phyloP scores from a whole-genome alignment of 176 grass and related monocot species.

The Oryza brachyantha region DNA sequence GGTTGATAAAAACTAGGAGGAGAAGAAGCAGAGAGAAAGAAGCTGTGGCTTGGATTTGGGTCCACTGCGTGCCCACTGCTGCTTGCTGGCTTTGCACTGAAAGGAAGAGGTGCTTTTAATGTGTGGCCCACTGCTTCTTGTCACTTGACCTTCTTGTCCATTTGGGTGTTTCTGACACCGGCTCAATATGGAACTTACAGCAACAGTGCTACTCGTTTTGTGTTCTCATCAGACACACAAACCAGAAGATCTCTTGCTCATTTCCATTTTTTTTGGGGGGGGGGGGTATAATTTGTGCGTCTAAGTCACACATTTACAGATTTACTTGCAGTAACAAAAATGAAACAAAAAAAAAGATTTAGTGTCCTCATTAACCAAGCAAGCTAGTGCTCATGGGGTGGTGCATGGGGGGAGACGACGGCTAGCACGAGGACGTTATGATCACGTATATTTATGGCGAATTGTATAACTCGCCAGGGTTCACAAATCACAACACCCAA shows the following conservation, averaged over 20 bases:
- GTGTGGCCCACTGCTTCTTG: neutral
- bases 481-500: neutral
- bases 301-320: neutral
- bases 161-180: neutral
- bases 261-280: neutral
- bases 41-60: conserved; percentile 17
- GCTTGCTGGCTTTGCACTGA: conserved; percentile 40
- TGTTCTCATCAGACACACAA: neutral
- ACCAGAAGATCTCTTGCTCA: neutral
- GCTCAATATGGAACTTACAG: conserved; percentile 11
- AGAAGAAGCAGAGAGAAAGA: neutral
- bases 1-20: conserved; percentile 35
- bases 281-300: neutral
- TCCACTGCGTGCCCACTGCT: conserved; percentile 22
- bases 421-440: conserved; percentile 20
- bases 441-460: neutral
- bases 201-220: neutral
- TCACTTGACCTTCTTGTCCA: neutral
- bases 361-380: too few relatives aligned
- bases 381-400: neutral
- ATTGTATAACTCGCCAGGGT: conserved; percentile 14
- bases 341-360: neutral
- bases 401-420: conserved; percentile 7
- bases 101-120: conserved; percentile 30
- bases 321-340: neutral